Percentiles rank a stretch among this genome's conserved stretches.
Evolutionary conservation across 2,329 filamentous ascomycete species (phyloP).

Genomic region (Ophiostoma triangulosporum): DNA sequence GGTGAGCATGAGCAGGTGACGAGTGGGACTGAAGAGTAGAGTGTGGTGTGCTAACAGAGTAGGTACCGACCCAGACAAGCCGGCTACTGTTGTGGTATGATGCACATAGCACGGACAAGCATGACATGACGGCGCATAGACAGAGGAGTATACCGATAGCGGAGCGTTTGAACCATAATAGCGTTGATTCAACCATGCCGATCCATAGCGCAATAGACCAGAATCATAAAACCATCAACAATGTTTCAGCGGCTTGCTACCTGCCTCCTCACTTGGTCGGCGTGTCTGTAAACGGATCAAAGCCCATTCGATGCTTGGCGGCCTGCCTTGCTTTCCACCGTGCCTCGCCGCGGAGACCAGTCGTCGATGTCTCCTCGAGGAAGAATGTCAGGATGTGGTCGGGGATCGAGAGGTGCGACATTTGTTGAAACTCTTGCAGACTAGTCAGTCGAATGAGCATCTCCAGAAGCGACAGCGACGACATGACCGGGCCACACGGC

Average conservation of each 20-base stretch:
- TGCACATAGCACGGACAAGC: neutral
- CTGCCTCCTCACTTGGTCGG: constrained; percentile 19
- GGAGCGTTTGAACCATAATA: neutral
- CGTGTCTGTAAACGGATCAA: constrained; percentile 41
- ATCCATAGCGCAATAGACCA: too few relatives aligned
- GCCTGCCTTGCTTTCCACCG: constrained; percentile 31
- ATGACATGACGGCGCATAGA: neutral
- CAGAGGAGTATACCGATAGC: neutral
- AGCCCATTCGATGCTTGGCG: constrained; percentile 36
- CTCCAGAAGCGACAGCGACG: constrained; percentile 63
- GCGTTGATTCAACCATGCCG: too few relatives aligned
- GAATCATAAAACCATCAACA: too few relatives aligned
- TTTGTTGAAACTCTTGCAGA: constrained; percentile 84
- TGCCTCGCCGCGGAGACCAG: constrained; percentile 33
- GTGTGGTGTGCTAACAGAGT: neutral
- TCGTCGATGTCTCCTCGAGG: constrained; percentile 47
- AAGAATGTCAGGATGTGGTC: constrained; percentile 87
- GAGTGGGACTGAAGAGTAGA: neutral
- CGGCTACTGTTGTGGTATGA: constrained; percentile 11
- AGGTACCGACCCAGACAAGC: constrained; percentile 15
- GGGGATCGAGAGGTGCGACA: constrained; percentile 75
- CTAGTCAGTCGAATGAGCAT: constrained; percentile 76
- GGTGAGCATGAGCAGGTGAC: constrained; percentile 17
- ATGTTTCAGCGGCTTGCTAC: too few relatives aligned
- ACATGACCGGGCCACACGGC: constrained; percentile 36